Conservation (phyloP, 352 stramenopile species). For the Albugo candida region DNA sequence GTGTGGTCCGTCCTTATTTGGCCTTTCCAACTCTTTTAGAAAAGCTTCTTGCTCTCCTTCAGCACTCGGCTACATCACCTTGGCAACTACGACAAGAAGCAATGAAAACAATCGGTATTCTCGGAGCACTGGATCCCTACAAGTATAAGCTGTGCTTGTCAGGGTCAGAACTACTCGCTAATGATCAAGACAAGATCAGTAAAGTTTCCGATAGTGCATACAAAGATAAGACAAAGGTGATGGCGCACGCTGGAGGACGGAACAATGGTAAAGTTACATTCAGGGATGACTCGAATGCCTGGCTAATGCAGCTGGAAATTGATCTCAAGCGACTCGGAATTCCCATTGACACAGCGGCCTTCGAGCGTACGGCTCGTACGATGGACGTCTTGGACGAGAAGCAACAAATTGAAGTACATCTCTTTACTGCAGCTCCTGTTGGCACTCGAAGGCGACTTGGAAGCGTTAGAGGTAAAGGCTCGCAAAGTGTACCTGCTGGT, state of each 20-base stretch:
- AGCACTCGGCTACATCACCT: conserved; percentile 73
- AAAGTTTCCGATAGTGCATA: conserved; percentile 9
- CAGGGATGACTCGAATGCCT: neutral
- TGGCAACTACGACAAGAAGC: conserved; percentile 90
- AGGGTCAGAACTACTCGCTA: conserved; percentile 35
- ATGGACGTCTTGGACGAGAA: conserved; percentile 60
- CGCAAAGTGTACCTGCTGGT: neutral
- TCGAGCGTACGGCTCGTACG: conserved; percentile 21
- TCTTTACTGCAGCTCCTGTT: conserved; percentile 74
- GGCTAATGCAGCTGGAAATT: neutral
- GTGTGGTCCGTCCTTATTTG: conserved; percentile 88
- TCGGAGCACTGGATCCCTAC: conserved; percentile 92
- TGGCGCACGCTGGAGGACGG: conserved; percentile 13
- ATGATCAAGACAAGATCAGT: conserved; percentile 19
- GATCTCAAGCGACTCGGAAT: conserved; percentile 43
- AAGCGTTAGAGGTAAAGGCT: neutral
- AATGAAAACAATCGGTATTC: conserved; percentile 91
- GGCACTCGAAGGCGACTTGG: conserved; percentile 28
- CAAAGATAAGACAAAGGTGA: conserved; percentile 23
- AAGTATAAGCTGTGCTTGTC: conserved; percentile 72
- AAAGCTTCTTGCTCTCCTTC: conserved; percentile 87
- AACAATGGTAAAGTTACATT: neutral
- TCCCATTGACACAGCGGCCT: conserved; percentile 28
- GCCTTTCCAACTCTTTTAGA: conserved; percentile 90
- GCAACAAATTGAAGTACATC: conserved; percentile 68